Evolutionary conservation across 768 basidiomycete genomes (phyloP), one percentile per base, ranked within the genome.

Genomic region (Rickenella mellea): DNA sequence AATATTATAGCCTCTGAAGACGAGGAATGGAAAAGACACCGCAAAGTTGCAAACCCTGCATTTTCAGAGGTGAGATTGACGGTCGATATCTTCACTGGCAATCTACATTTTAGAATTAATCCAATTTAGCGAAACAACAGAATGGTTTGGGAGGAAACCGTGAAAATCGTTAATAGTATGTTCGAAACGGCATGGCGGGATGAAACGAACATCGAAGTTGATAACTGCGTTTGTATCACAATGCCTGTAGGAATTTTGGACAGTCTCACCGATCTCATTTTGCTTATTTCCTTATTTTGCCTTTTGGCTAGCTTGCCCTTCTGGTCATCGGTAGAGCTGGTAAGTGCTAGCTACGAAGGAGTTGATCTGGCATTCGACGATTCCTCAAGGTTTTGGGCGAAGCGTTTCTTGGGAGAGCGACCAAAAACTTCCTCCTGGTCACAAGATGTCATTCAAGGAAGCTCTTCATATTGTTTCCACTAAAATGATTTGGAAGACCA

Each of bases 1-100:
- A 85, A 83, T 47, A 75, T 83, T 29, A 68, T 83, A 14, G 70
- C 68, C 2, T 73, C 76, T 0, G 80, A 83, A 49, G 75, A 72
- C 20, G 71, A 75, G 3, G 66, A 74, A 44, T 83, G 80, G 80
- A 79, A 79, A 55, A 69, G 70, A 24, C 78, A 78, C 47, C 60
- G 79, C 35, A 78, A 74, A 52, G 70, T 83, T 30, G 61, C 71
- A 14, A 76, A 75, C 1, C 78, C 79, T n/a, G 71, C 77, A 0
- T 83, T 82, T 54, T 74, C 75, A 5, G 78, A 80, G 55, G 77
- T 77, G 41, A 32, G 15, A 17, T 6, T 7, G 10, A 10, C 33
- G 3, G 19, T 9, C 11, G 41, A 32, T 14, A 8, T 33, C 14
- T 15, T 14, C 6, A 15, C 14, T 14, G 32, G 32, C 5, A n/a